phyloP scores from a whole-genome alignment of 768 basidiomycete genomes.

The Fomitopsis pulvina region DNA sequence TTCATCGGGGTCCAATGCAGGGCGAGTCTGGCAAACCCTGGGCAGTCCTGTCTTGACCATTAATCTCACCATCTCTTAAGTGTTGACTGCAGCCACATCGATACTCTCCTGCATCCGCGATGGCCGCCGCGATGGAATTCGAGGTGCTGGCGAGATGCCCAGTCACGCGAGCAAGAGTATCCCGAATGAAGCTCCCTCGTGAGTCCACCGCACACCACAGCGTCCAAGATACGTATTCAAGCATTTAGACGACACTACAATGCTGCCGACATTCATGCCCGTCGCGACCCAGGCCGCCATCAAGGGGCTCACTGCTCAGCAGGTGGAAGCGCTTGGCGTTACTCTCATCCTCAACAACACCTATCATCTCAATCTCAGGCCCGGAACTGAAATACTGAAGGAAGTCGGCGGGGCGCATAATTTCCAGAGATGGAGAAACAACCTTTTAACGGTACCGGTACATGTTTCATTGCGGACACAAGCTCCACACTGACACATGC shows the following conservation, averaged over 20 bases:
- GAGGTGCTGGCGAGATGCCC: constrained; percentile 75
- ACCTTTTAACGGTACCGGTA: constrained; percentile 64
- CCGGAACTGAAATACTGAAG: constrained; percentile 67
- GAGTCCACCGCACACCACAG: constrained; percentile 22
- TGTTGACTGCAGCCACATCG: too few species aligned
- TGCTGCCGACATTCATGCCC: constrained; percentile 90
- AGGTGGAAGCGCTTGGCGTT: constrained; percentile 75
- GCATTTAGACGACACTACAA: constrained; percentile 64
- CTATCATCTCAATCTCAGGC: constrained; percentile 84
- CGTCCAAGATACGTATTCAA: not conserved
- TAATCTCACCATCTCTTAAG: too few species aligned
- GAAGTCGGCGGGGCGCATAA: constrained; percentile 81
- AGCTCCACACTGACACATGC: too few species aligned
- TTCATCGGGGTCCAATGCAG: too few species aligned
- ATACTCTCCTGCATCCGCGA: too few species aligned
- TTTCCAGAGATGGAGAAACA: constrained; percentile 85
- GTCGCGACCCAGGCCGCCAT: constrained; percentile 91
- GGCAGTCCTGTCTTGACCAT: too few species aligned
- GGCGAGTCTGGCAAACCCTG: too few species aligned
- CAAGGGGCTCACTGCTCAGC: constrained; percentile 83
- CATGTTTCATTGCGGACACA: not conserved
- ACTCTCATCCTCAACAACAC: constrained; percentile 87
- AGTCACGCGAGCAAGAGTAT: constrained; percentile 78
- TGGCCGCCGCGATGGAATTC: constrained; percentile 54
- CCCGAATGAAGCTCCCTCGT: constrained; percentile 82